A percentile compares a stretch with the other conserved stretches of the same genome.
Evolutionary conservation across 805 yeast species (phyloP).

Genomic region (Zygoascus ofunaensis): DNA sequence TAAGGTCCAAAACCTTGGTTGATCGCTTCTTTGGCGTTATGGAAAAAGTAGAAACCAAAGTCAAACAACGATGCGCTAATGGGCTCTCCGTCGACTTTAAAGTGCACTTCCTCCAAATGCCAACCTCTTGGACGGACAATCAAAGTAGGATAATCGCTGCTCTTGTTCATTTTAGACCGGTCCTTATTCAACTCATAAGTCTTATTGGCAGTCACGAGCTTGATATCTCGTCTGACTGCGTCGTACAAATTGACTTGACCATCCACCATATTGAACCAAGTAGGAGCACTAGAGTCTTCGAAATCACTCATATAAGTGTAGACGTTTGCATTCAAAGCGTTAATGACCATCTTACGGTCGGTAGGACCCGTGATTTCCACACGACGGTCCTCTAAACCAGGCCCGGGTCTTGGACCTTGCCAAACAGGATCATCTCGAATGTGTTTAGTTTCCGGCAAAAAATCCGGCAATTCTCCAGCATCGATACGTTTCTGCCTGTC

Average conservation of each 20-base stretch:
- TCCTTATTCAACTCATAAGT: slow-evolving; percentile 45
- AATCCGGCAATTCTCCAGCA: slow-evolving; percentile 56
- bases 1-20: slow-evolving; percentile 58
- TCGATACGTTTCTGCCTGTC: slow-evolving; percentile 49
- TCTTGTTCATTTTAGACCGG: slow-evolving; percentile 29
- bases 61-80: slow-evolving; percentile 59
- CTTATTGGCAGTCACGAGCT: slow-evolving; percentile 31
- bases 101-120: slow-evolving; percentile 62
- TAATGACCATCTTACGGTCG: slow-evolving; percentile 67
- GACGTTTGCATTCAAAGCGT: slow-evolving; percentile 59
- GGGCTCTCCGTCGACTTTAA: slow-evolving; percentile 58
- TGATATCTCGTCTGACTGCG: slow-evolving; percentile 51
- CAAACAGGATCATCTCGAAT: slow-evolving; percentile 59
- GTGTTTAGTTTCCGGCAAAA: slow-evolving; percentile 53
- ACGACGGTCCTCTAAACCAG: slow-evolving; percentile 60
- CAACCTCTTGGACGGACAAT: slow-evolving; percentile 58
- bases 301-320: slow-evolving; percentile 72
- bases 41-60: slow-evolving; percentile 61
- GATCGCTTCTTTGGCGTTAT: slow-evolving; percentile 53
- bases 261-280: slow-evolving; percentile 57
- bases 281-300: slow-evolving; percentile 65
- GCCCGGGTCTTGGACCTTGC: slow-evolving; percentile 63
- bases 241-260: slow-evolving; percentile 66
- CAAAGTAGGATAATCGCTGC: slow-evolving; percentile 41
- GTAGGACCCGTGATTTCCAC: slow-evolving; percentile 73